Base-by-base conservation (phyloP, 495 filamentous ascomycete species). In the Neurospora sp. region DNA sequence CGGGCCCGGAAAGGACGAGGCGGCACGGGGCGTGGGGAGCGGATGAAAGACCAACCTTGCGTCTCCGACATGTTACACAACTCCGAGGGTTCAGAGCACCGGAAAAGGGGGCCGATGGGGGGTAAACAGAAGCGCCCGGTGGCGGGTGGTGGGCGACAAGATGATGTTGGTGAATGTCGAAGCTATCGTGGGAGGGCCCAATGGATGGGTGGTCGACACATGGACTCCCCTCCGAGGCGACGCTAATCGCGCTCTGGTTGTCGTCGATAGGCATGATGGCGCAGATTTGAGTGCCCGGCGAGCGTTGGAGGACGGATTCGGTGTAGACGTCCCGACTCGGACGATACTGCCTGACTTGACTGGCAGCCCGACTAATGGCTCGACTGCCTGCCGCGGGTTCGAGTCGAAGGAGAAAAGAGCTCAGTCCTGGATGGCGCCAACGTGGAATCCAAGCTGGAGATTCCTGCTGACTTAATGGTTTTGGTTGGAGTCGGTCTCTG, bases 11-110 rank as follows among this genome's bases (percentile, higher is more conserved):
- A 46, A 70, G 68, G 10, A 37, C 6, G 12, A 20, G 3, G 14
- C 16, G 37, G 7, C 2, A 20, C 11, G 35, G 61, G 38, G 31
- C 37, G 11, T 6, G 41, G 12, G 69, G 20, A 70, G 37, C 37
- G 38, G 22, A 48, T 16, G 41, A 68, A 37, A 8, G 18, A 69
- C 74, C n/a, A 5, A 96, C 93, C 79, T 97, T 97, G 68, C 94
- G 85, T 73, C 90, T 88, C 31, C 93, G 87, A 79, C 94, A 97
- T 38, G 92, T 96, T 3, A 93, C 89, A 80, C 94, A 97, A 74
- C 92, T 94, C 72, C 93, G 87, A 10, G 90, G 86, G 76, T 90
- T 91, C 11, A 90, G 76, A 31, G 78, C 78, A 16, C 76, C 76
- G 4, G 82, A 80, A 22, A 82, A 79, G 1, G 78, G 76, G 46